Percentiles rank a stretch among this genome's conserved stretches.
phyloP scores from a whole-genome alignment of 2,329 filamentous ascomycete genomes.

The Aureobasidium musti region DNA sequence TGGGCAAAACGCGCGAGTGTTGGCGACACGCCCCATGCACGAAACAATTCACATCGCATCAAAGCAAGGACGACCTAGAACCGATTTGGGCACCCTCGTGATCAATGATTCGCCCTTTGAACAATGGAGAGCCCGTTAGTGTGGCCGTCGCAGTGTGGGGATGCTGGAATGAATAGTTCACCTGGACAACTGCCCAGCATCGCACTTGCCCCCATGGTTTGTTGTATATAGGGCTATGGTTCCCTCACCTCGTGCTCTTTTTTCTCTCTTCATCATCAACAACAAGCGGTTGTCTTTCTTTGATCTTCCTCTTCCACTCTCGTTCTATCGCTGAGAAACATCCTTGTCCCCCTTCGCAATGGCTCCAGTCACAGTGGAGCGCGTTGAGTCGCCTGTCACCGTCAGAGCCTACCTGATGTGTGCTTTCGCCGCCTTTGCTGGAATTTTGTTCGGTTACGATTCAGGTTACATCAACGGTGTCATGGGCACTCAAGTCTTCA shows the following conservation, averaged over 20 bases:
- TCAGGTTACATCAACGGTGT: conserved; percentile 59
- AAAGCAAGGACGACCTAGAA: conserved; percentile 17
- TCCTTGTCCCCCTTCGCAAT: conserved; percentile 23
- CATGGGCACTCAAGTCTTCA: conserved; percentile 55
- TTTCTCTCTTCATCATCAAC: neutral
- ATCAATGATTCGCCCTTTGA: conserved; percentile 12
- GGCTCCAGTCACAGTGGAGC: conserved; percentile 33
- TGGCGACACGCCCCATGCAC: conserved; percentile 26
- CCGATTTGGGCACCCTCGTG: conserved; percentile 17
- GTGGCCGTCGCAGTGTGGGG: neutral
- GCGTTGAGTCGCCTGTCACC: conserved; percentile 43
- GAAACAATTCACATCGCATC: conserved; percentile 18
- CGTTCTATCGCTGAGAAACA: conserved; percentile 17
- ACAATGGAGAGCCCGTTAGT: conserved; percentile 23
- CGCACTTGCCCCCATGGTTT: neutral
- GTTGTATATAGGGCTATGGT: conserved; percentile 24
- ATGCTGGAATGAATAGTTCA: conserved; percentile 24
- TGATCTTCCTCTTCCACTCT: conserved; percentile 14
- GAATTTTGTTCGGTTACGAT: conserved; percentile 63
- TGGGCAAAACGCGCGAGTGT: conserved; percentile 4
- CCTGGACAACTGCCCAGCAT: conserved; percentile 22
- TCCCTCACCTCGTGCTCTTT: neutral
- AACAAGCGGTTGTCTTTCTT: conserved; percentile 13
- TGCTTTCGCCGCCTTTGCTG: conserved; percentile 62
- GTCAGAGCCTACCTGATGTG: conserved; percentile 60